phyloP scores from a whole-genome alignment of 1,284 basidiomycete species.

The Schizophyllum commune region DNA sequence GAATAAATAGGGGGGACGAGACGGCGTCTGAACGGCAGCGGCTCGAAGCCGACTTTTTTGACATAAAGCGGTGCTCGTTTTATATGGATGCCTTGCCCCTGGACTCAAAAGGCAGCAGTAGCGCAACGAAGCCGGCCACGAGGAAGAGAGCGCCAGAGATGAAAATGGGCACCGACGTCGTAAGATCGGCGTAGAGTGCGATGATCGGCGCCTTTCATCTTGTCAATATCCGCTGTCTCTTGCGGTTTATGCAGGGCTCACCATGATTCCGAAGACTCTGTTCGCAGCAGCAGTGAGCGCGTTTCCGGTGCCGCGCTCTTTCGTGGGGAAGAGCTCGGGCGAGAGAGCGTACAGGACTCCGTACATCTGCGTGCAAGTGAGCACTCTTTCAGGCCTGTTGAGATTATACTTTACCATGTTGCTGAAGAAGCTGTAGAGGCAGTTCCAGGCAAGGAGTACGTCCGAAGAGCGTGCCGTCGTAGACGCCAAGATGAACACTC shows the following conservation, averaged over 20 bases:
- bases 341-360: conserved; percentile 62
- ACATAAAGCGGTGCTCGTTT: too few relatives aligned
- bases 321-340: conserved; percentile 66
- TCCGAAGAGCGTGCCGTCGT: conserved; percentile 59
- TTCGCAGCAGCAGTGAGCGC: conserved; percentile 54
- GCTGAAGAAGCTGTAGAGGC: conserved; percentile 54
- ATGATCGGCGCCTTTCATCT: conserved; percentile 61
- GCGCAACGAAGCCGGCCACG: conserved; percentile 51
- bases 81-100: conserved; percentile 50
- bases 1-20: too few relatives aligned
- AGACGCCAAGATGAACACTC: conserved; percentile 59
- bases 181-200: conserved; percentile 60
- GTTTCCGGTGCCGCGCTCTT: conserved; percentile 67
- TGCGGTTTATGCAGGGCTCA: conserved; percentile 17
- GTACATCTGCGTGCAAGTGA: conserved; percentile 51
- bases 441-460: conserved; percentile 67
- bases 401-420: conserved; percentile 31
- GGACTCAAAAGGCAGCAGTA: conserved; percentile 74
- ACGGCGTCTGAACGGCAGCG: too few relatives aligned
- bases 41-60: too few relatives aligned
- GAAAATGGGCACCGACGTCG: conserved; percentile 67
- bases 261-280: conserved; percentile 59
- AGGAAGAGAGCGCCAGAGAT: conserved; percentile 70
- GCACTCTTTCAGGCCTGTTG: background rate
- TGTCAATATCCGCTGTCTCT: too few relatives aligned